A percentile compares a stretch with the other conserved stretches of the same genome.
phyloP scores from a whole-genome alignment of 2,329 filamentous ascomycete genomes.

The Immersiporthe knoxdaviesiana region DNA sequence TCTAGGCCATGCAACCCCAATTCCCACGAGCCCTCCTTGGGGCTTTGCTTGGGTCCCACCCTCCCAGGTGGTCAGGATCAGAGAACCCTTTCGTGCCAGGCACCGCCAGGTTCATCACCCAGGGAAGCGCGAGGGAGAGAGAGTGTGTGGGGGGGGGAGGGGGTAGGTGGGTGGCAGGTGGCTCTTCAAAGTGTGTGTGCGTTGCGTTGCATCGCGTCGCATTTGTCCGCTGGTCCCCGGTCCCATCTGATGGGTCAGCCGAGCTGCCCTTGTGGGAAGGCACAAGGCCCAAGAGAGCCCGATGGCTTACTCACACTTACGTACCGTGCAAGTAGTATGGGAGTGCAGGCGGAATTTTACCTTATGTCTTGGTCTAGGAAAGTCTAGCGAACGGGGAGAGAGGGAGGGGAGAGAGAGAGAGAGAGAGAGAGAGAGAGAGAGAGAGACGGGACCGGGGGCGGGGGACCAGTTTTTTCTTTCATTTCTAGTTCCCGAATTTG shows the following conservation, averaged over 20 bases:
- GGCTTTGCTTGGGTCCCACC: background rate
- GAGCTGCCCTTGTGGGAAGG: conserved; percentile 7
- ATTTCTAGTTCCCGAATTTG: background rate
- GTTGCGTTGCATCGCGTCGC: background rate
- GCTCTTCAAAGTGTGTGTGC: background rate
- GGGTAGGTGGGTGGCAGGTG: background rate
- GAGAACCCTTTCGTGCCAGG: background rate
- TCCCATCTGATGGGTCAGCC: background rate
- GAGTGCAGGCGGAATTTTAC: background rate
- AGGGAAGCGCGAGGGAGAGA: background rate
- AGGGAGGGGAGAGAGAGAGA: no score
- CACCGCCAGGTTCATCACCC: no score
- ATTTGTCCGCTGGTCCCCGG: background rate
- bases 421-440: no score
- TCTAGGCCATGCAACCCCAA: background rate
- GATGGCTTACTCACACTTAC: background rate
- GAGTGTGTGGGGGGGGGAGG: no score
- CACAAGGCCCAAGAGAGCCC: background rate
- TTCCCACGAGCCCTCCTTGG: background rate
- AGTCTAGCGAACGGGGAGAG: background rate
- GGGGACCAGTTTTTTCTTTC: background rate
- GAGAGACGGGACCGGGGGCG: background rate
- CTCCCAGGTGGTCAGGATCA: background rate
- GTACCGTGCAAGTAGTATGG: background rate
- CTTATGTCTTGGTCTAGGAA: background rate